Evolutionary conservation across 2,329 filamentous ascomycete species (phyloP).

Genomic region (Fusarium scirpi): DNA sequence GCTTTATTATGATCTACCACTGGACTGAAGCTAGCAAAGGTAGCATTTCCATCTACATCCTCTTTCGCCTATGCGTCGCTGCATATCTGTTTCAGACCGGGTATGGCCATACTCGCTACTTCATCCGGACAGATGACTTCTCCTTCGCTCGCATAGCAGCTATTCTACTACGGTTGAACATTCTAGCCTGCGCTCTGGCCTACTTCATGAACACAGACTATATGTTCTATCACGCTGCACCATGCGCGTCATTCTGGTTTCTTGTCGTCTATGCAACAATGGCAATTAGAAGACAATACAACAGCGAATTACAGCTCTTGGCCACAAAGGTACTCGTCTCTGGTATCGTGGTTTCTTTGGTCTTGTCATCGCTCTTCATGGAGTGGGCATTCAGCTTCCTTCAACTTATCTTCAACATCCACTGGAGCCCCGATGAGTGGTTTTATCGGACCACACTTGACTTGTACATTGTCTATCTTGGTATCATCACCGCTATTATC

Average conservation of each 20-base stretch:
- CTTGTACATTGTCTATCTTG: slow-evolving; percentile 66
- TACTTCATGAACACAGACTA: slow-evolving; percentile 68
- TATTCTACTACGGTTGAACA: slow-evolving; percentile 68
- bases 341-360: slow-evolving; percentile 54
- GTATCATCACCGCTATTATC: slow-evolving; percentile 59
- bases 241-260: slow-evolving; percentile 72
- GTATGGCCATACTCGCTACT: slow-evolving; percentile 70
- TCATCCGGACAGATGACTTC: slow-evolving; percentile 67
- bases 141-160: slow-evolving; percentile 62
- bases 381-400: slow-evolving; percentile 48
- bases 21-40: slow-evolving; percentile 63
- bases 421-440: slow-evolving; percentile 61
- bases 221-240: slow-evolving; percentile 66
- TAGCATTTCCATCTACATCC: slow-evolving; percentile 60
- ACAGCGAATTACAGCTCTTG: slow-evolving; percentile 57
- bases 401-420: slow-evolving; percentile 56
- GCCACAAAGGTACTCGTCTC: slow-evolving; percentile 59
- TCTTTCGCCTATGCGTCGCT: slow-evolving; percentile 65
- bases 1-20: slow-evolving; percentile 64
- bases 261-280: slow-evolving; percentile 66
- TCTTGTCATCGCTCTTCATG: slow-evolving; percentile 3
- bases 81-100: slow-evolving; percentile 72
- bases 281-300: slow-evolving; percentile 54
- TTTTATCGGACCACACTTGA: slow-evolving; percentile 64
- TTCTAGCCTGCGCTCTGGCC: slow-evolving; percentile 63